Evolutionary conservation across 2,329 filamentous ascomycete species (phyloP).

Genomic region (Colletotrichum phormii): DNA sequence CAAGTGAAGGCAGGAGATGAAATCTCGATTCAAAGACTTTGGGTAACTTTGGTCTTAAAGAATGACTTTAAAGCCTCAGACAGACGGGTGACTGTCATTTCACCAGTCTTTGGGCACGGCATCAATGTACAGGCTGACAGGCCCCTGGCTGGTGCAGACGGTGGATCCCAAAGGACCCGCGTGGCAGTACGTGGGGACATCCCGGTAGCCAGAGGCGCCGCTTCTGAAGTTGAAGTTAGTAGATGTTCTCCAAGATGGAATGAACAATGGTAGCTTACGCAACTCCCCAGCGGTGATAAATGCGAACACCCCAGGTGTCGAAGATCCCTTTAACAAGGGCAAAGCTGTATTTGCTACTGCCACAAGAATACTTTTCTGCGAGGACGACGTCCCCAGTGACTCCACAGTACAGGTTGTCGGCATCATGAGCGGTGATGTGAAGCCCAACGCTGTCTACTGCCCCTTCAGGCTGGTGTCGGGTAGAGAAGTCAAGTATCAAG

Average conservation of each 20-base stretch:
- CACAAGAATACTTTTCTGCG: constrained; percentile 12
- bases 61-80: no score
- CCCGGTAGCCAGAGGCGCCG: constrained; percentile 9
- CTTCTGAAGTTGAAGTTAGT: background rate
- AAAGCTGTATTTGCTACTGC: constrained; percentile 25
- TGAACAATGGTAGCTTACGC: background rate
- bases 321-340: constrained; percentile 3
- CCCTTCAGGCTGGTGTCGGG: background rate
- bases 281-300: constrained; percentile 1
- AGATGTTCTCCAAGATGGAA: background rate
- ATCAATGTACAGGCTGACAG: constrained; percentile 8
- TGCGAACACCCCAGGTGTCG: constrained; percentile 1
- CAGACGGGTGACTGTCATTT: no score
- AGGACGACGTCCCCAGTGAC: background rate
- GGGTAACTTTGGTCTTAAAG: no score
- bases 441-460: constrained; percentile 4
- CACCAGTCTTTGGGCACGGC: background rate
- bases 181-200: constrained; percentile 8
- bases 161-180: background rate
- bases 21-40: no score
- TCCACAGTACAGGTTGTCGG: constrained; percentile 1
- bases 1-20: no score
- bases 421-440: constrained; percentile 4
- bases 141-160: background rate
- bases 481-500: constrained; percentile 11